Conservation (phyloP, 1,284 basidiomycete genomes). For the Rhodotorula glutinis region DNA sequence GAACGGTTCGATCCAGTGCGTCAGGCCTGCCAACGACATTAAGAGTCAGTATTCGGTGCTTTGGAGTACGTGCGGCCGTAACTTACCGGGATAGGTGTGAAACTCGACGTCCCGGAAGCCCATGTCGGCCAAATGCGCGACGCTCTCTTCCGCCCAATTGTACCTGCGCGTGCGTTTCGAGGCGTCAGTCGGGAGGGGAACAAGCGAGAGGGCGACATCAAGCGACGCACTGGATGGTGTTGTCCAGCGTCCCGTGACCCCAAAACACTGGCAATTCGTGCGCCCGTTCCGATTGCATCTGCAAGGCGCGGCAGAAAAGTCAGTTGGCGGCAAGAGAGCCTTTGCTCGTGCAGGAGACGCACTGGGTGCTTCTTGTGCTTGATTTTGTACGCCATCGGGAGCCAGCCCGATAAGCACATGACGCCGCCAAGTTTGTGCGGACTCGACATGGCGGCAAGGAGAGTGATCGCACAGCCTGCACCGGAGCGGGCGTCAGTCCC, state of each 20-base stretch:
- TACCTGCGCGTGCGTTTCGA: slow-evolving; percentile 26
- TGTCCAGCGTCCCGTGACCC: slow-evolving; percentile 76
- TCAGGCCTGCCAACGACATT: neutral
- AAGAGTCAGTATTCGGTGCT: too few species aligned
- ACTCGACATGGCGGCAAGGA: slow-evolving; percentile 67
- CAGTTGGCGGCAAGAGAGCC: neutral
- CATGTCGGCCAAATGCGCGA: slow-evolving; percentile 34
- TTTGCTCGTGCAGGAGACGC: too few species aligned
- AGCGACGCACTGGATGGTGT: slow-evolving; percentile 56
- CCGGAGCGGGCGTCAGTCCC: neutral
- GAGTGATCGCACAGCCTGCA: slow-evolving; percentile 52
- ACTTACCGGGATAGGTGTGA: slow-evolving; percentile 32
- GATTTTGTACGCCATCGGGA: slow-evolving; percentile 64
- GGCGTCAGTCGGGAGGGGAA: too few species aligned
- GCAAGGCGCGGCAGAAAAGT: neutral
- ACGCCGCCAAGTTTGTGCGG: slow-evolving; percentile 70
- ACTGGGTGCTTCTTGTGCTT: slow-evolving; percentile 54
- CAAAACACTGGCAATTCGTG: slow-evolving; percentile 66
- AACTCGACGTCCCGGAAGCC: slow-evolving; percentile 40
- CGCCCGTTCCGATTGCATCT: slow-evolving; percentile 62
- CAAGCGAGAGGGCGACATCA: slow-evolving; percentile 36
- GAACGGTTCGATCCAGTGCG: slow-evolving; percentile 6
- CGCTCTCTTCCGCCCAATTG: slow-evolving; percentile 36
- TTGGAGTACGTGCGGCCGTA: neutral
- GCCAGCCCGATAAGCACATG: slow-evolving; percentile 70